Evolutionary conservation across 2,329 filamentous ascomycete species (phyloP), one percentile per base, ranked within the genome.

Genomic region (Fusarium sp.): DNA sequence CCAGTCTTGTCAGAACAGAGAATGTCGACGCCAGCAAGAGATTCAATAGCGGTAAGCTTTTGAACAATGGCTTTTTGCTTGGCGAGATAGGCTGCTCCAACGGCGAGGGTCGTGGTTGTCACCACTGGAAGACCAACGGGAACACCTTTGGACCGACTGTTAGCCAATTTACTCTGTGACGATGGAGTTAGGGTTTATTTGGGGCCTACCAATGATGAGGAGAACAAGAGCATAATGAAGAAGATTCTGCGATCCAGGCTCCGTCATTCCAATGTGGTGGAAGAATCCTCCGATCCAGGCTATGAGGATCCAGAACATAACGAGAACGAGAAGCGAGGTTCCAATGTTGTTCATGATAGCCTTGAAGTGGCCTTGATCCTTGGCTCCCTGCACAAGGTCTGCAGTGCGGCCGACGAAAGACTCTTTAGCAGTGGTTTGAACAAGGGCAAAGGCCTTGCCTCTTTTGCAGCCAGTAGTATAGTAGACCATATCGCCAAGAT

Each of bases 331-430:
- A 9, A 72, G 58, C 0, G 64, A 70, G 6, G 70, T 72, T 12
- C 69, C 70, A 1, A 73, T 72, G 2, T 72, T 47, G 50, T 72
- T 72, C 69, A 72, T 72, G 12, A 72, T 72, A 1, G 70, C 70
- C 25, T 72, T 72, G 32, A 72, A 72, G 6, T 72, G 70, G 5
- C 70, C 70, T 23, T 72, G 70, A 15, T 72, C 70, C 46, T 73
- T 73, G 1, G 70, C 70, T 10, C 70, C 70, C 21, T 72, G 70
- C 1, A 72, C 70, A 0, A 72, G 70, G 32, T 72, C 66, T 11
- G 70, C 70, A 7, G 70, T 72, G 1, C 70, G 70, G 4, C 70
- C 70, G 19, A 72, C 70, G 2, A 72, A 72, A 2, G 70, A 72
- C 8, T 66, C 65, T 33, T 42, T 73, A 4, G 70, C 70, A 5